These are phyloP conservation scores for Pneumocystis oryctolagi DNA, from an alignment of 1,139 yeast species.

Conservation along the genomic window DNA sequence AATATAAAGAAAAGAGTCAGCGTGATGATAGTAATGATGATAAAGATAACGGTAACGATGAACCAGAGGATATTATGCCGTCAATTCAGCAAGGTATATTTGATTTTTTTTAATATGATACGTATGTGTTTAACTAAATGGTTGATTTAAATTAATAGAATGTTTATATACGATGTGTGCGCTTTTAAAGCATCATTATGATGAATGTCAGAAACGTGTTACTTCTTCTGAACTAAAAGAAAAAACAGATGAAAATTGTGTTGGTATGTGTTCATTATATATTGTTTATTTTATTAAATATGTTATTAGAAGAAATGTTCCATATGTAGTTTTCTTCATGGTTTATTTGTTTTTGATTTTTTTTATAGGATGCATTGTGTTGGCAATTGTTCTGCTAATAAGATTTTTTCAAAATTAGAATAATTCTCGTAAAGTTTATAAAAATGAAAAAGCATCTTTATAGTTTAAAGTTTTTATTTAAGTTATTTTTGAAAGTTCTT, in stretches of 20 bases:
- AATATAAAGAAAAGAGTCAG: conserved; percentile 21
- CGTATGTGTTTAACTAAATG: not conserved
- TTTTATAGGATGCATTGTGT: not conserved
- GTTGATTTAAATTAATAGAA: conserved; percentile 13
- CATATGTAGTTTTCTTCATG: not conserved
- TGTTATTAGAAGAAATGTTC: not conserved
- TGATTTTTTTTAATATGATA: not conserved
- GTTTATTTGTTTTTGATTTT: not conserved
- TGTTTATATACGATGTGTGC: conserved; percentile 43
- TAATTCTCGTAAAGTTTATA: too few species aligned
- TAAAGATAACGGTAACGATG: not conserved
- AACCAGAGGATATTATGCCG: not conserved
- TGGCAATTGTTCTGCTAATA: not conserved
- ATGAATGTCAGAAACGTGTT: conserved; percentile 91
- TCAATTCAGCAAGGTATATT: not conserved
- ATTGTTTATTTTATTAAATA: not conserved
- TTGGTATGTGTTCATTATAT: not conserved
- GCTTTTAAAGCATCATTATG: conserved; percentile 72
- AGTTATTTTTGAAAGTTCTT: not conserved
- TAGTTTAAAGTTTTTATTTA: not conserved
- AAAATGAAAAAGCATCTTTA: not conserved
- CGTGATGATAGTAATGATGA: conserved; percentile 16
- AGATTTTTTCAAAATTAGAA: not conserved
- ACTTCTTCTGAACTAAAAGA: conserved; percentile 48
- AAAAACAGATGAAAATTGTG: not conserved